Base-by-base conservation (phyloP, 352 stramenopile genomes). In the Phytopythium montanum region DNA sequence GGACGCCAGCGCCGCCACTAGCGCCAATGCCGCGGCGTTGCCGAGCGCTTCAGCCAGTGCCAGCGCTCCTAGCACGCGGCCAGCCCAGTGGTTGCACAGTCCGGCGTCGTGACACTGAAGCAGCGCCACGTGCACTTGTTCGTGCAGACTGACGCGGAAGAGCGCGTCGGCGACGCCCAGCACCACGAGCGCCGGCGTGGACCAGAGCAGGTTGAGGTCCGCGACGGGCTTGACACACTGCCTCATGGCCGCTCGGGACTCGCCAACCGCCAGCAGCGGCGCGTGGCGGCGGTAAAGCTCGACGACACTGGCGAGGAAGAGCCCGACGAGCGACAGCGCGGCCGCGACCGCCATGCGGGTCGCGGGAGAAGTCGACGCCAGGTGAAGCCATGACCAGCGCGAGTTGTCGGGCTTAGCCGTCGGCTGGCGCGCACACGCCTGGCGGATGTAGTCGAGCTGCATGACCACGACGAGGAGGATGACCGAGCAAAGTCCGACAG, bases 231-330 rank as follows among this genome's bases (percentile, higher is more conserved):
- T 81, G 62, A 25, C 50, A 58, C 72, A 81, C 33, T 63, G 59
- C 21, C 34, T 36, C 18, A 18, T 36, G 4, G 51, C 5, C 33
- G 14, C 25, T 2, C 18, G 51, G 12, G 19, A 23, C 29, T 29
- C 8, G 34, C 21, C 49, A 3, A 36, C 19, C n/a, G 51, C 19
- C 13, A 58, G 34, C 36, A 42, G 26, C 36, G 53, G 53, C 16
- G 53, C 53, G 39, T 33, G 53, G 21, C 85, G 81, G 2, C 85
- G 81, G 48, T 94, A 94, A 0, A 94, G 70, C 65, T 92, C 82
- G 16, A 90, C 72, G 39, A 94, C 70, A 54, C 85, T 88, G 12
- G 81, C 77, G 34, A 92, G 54, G 59, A 94, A 94, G 29, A 92
- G 56, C 9, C 74, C 68, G 21, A 85, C n/a, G 19, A 91, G 69